These are phyloP conservation scores for Nicotiana noctiflora DNA, from an alignment of 257 asterid genomes.

Conservation along the genomic window DNA sequence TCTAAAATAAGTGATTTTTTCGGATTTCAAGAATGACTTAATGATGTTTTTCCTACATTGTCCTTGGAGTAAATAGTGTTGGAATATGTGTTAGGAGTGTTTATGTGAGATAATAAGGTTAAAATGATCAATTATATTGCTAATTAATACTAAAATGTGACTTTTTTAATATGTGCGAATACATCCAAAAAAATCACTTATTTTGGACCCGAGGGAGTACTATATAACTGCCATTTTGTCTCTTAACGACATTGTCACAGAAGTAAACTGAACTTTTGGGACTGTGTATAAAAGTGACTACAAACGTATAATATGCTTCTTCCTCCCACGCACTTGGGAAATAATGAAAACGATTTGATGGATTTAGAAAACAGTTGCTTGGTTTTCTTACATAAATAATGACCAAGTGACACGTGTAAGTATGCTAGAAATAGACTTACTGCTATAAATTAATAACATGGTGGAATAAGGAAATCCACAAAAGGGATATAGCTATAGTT, in stretches of 20 bases:
- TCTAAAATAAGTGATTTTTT: too few species aligned
- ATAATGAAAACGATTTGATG: constrained; percentile 4
- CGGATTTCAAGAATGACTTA: too few species aligned
- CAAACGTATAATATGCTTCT: not conserved
- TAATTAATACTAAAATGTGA: too few species aligned
- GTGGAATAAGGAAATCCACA: not conserved
- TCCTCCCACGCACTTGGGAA: not conserved
- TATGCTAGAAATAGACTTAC: not conserved
- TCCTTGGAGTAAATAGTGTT: too few species aligned
- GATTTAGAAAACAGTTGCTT: not conserved
- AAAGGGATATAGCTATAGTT: not conserved
- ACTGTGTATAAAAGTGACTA: not conserved
- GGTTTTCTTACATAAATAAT: not conserved
- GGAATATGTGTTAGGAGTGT: too few species aligned
- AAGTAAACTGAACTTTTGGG: not conserved
- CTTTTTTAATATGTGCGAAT: too few species aligned
- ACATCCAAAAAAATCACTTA: too few species aligned
- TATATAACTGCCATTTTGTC: not conserved
- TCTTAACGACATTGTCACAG: not conserved
- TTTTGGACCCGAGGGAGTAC: too few species aligned
- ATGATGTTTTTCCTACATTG: too few species aligned
- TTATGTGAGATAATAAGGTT: too few species aligned
- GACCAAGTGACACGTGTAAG: not conserved
- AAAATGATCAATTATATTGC: too few species aligned
- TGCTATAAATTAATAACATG: not conserved